Conservation (phyloP, 1,284 basidiomycete genomes). For the Moesziomyces parantarcticus region DNA sequence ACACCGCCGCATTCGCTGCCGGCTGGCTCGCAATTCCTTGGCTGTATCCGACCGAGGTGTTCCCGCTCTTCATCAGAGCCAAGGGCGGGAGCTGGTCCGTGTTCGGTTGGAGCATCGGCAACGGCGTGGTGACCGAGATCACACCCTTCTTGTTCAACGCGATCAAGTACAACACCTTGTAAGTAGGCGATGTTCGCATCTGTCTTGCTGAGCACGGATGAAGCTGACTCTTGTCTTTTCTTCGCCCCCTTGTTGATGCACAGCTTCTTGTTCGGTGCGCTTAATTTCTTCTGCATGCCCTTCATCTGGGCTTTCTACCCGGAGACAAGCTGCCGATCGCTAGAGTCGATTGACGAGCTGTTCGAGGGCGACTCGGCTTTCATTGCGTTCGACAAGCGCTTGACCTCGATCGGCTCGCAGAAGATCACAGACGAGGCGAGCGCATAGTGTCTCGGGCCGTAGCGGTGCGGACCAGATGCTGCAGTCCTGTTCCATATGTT, state of each 20-base stretch:
- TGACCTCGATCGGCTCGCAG: conserved; percentile 7
- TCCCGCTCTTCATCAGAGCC: conserved; percentile 31
- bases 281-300: conserved; percentile 38
- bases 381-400: conserved; percentile 21
- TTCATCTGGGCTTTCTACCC: conserved; percentile 37
- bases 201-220: background rate
- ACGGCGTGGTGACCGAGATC: conserved; percentile 36
- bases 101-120: conserved; percentile 29
- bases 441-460: background rate
- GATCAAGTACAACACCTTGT: conserved; percentile 38
- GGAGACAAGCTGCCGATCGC: conserved; percentile 34
- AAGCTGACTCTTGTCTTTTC: conserved; percentile 1
- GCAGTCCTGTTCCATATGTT: too few species aligned
- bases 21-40: conserved; percentile 21
- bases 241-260: background rate
- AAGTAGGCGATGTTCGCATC: conserved; percentile 1
- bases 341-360: conserved; percentile 40
- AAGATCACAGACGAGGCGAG: background rate
- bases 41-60: conserved; percentile 35
- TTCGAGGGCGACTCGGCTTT: conserved; percentile 27
- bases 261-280: conserved; percentile 33
- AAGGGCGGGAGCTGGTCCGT: conserved; percentile 31
- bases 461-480: too few species aligned
- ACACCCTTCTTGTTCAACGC: conserved; percentile 38
- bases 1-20: conserved; percentile 24